A percentile compares a stretch with the other conserved stretches of the same genome.
phyloP scores from a whole-genome alignment of 768 basidiomycete genomes.

The Leccinellum luteum region DNA sequence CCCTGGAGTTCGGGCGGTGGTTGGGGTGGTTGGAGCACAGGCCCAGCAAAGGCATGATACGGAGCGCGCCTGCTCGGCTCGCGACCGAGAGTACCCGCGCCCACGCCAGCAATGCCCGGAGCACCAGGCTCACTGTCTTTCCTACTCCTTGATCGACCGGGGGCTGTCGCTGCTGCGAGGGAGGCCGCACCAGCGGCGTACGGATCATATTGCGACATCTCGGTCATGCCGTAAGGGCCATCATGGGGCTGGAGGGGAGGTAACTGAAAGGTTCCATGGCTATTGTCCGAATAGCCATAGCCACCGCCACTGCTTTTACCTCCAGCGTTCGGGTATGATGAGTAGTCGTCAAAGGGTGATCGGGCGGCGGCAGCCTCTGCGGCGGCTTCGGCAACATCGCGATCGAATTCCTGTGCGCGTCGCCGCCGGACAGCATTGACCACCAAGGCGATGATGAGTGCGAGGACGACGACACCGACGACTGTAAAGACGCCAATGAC shows the following conservation, averaged over 20 bases:
- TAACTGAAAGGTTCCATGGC: conserved; percentile 58
- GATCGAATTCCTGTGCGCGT: conserved; percentile 61
- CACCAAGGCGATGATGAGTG: conserved; percentile 46
- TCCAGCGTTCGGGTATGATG: conserved; percentile 28
- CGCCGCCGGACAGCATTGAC: conserved; percentile 59
- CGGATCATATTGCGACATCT: conserved; percentile 40
- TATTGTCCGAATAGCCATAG: conserved; percentile 46
- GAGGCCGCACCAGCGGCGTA: conserved; percentile 27
- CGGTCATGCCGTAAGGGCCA: conserved; percentile 53
- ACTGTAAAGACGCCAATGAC: conserved; percentile 72
- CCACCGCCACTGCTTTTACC: conserved; percentile 17
- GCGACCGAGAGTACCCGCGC: conserved; percentile 30
- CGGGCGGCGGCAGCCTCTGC: conserved; percentile 57
- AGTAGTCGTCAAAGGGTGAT: conserved; percentile 51
- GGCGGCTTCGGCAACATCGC: conserved; percentile 72
- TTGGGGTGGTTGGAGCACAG: conserved; percentile 22
- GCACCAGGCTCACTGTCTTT: conserved; percentile 34
- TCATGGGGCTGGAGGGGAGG: conserved; percentile 38
- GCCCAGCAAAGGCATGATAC: conserved; percentile 40
- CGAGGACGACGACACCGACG: conserved; percentile 60
- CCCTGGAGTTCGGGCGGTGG: conserved; percentile 17
- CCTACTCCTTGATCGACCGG: conserved; percentile 23
- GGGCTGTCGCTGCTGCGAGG: conserved; percentile 19
- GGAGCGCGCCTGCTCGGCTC: conserved; percentile 32
- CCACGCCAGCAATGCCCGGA: conserved; percentile 40